Percentiles rank a stretch among this genome's conserved stretches.
phyloP scores from a whole-genome alignment of 257 asterid genomes.

The Solanum piurae region DNA sequence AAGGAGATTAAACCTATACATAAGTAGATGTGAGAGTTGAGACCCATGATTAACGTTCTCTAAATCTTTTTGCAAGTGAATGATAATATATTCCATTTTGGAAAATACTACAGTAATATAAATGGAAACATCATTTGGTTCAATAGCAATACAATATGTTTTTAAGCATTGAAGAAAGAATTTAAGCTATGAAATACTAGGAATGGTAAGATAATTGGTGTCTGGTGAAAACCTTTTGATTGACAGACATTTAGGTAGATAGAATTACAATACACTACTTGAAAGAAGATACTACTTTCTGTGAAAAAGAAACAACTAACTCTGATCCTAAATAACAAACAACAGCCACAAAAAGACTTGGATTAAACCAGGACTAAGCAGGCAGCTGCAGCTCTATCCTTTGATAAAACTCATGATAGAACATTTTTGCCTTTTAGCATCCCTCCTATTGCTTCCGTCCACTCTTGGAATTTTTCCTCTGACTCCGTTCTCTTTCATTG shows the following conservation, averaged over 20 bases:
- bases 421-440: background rate
- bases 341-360: background rate
- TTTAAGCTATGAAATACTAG: background rate
- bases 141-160: background rate
- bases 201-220: background rate
- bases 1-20: background rate
- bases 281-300: background rate
- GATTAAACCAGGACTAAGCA: background rate
- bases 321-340: background rate
- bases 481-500: conserved; percentile 19
- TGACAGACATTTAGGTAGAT: background rate
- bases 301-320: background rate
- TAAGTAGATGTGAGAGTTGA: background rate
- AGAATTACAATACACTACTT: background rate
- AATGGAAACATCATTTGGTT: background rate
- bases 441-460: conserved; percentile 18
- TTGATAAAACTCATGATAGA: background rate
- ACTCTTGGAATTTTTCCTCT: conserved; percentile 26
- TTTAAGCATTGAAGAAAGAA: background rate
- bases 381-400: background rate
- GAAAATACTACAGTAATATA: background rate
- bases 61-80: background rate
- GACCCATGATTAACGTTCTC: background rate
- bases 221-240: background rate
- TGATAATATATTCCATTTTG: background rate